Conservation (phyloP, 2,329 filamentous ascomycete species). For the Ceratocystis ficicola region DNA sequence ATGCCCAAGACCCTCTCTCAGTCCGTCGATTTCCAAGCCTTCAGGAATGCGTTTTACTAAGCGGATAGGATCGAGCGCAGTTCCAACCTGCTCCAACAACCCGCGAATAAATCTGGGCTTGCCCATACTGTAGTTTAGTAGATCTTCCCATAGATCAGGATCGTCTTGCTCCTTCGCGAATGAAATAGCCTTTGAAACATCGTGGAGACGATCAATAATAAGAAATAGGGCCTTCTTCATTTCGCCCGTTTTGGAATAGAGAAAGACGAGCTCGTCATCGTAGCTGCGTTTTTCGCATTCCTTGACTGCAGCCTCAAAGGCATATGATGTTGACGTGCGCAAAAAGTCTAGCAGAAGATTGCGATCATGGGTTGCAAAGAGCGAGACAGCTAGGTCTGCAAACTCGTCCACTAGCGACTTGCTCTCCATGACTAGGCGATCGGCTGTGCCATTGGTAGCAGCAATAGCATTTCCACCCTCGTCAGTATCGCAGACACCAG, state of each 20-base stretch:
- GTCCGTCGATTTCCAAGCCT: slow-evolving; percentile 79
- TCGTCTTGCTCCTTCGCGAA: slow-evolving; percentile 93
- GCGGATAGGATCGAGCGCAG: slow-evolving; percentile 81
- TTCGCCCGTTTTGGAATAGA: slow-evolving; percentile 89
- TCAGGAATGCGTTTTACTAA: slow-evolving; percentile 84
- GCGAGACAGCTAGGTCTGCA: slow-evolving; percentile 70
- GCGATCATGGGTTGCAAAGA: slow-evolving; percentile 78
- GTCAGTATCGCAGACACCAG: slow-evolving; percentile 45
- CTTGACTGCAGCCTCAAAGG: slow-evolving; percentile 66
- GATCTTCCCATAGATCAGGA: slow-evolving; percentile 84
- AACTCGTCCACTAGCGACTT: slow-evolving; percentile 68
- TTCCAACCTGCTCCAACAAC: slow-evolving; percentile 85
- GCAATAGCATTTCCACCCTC: neutral
- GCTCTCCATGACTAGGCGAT: slow-evolving; percentile 47
- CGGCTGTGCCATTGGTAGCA: slow-evolving; percentile 29
- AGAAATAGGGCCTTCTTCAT: slow-evolving; percentile 83
- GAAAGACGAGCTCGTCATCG: slow-evolving; percentile 85
- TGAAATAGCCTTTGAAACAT: slow-evolving; percentile 83
- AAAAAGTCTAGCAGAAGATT: slow-evolving; percentile 75
- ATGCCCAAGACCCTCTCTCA: slow-evolving; percentile 74
- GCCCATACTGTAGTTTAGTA: slow-evolving; percentile 94
- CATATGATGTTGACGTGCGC: slow-evolving; percentile 71
- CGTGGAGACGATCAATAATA: slow-evolving; percentile 84
- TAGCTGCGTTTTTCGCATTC: slow-evolving; percentile 73
- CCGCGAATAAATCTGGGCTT: slow-evolving; percentile 90